phyloP scores from a whole-genome alignment of 345 rosid genomes.

The Noccaea caerulescens region DNA sequence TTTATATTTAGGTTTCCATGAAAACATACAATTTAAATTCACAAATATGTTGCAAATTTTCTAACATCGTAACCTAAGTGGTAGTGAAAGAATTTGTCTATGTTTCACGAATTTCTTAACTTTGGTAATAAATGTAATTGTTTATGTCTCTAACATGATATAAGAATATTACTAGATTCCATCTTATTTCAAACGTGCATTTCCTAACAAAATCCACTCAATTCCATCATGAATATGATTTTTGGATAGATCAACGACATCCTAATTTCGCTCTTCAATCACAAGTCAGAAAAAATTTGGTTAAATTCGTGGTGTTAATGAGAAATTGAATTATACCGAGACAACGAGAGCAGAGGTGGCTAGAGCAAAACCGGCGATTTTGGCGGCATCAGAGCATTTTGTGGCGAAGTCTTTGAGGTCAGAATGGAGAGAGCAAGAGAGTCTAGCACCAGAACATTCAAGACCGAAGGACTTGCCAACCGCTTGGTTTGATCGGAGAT shows the following conservation, averaged over 20 bases:
- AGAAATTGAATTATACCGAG: slow-evolving; percentile 54
- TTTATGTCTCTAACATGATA: too few relatives aligned
- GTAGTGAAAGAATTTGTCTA: background rate
- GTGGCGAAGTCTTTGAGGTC: slow-evolving; percentile 68
- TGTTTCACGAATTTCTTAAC: background rate
- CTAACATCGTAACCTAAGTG: too few relatives aligned
- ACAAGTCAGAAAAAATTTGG: background rate
- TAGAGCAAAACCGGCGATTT: slow-evolving; percentile 81
- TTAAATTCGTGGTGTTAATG: background rate
- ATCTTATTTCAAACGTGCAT: background rate
- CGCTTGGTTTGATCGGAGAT: slow-evolving; percentile 55
- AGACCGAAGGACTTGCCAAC: slow-evolving; percentile 64
- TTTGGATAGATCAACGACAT: background rate
- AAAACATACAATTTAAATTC: slow-evolving; percentile 1
- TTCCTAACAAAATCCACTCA: background rate
- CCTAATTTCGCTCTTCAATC: background rate
- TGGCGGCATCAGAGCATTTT: slow-evolving; percentile 69
- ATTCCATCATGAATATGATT: background rate
- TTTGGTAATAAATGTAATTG: background rate
- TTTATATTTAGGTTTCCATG: background rate
- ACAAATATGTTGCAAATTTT: background rate
- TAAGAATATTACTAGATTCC: too few relatives aligned
- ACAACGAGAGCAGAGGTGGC: slow-evolving; percentile 92
- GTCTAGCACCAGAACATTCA: slow-evolving; percentile 54
- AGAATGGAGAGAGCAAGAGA: slow-evolving; percentile 73